Conservation (phyloP, 331 rosid species). For the Quercus lobata region DNA sequence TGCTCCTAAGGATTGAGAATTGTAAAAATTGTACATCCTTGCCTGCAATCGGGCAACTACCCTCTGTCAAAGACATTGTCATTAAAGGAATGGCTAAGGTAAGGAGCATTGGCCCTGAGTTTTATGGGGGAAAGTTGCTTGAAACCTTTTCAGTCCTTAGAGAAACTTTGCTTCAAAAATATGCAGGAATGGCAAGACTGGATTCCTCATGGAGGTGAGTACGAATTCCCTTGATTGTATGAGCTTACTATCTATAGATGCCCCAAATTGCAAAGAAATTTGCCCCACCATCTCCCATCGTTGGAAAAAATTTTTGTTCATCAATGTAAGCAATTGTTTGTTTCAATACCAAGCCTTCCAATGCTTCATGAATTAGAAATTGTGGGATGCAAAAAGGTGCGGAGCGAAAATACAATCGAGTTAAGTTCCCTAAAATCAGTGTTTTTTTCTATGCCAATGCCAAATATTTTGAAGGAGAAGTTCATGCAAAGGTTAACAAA, state of each 20-base stretch:
- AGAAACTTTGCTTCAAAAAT: not conserved
- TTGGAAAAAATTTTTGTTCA: accelerated
- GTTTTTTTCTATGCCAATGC: not conserved
- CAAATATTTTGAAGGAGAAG: not conserved
- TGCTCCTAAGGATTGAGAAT: not conserved
- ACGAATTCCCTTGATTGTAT: not conserved
- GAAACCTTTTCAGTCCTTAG: not conserved
- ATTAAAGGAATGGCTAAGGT: constrained; percentile 4
- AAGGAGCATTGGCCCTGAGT: not conserved
- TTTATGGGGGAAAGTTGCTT: not conserved
- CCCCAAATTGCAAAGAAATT: not conserved
- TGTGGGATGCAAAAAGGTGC: not conserved
- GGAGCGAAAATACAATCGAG: not conserved
- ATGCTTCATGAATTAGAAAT: not conserved
- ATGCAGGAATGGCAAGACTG: constrained; percentile 12
- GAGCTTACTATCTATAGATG: not conserved
- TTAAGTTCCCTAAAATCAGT: not conserved
- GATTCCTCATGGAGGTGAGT: not conserved
- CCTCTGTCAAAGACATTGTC: not conserved
- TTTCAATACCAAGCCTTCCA: not conserved
- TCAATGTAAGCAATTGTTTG: not conserved
- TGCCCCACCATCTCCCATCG: not conserved
- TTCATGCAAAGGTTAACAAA: not conserved
- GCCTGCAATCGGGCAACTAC: constrained; percentile 19
- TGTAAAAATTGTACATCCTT: not conserved